Conservation (phyloP, 1,284 basidiomycete genomes). For the Puccinia novopanici region DNA sequence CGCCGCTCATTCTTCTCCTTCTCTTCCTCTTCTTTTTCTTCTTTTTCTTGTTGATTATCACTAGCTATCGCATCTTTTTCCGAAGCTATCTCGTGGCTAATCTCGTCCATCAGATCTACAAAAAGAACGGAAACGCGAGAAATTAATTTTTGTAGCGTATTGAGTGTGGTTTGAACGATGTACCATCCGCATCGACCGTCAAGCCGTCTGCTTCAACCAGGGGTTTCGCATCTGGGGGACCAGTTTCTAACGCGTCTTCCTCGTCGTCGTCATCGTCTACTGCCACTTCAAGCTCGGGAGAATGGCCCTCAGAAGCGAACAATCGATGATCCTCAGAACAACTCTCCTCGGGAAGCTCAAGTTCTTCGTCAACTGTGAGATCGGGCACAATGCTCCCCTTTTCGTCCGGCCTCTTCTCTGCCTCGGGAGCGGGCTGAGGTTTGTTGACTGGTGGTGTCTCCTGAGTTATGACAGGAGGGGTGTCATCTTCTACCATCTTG, state of each 20-base stretch:
- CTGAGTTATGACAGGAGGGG: too few species aligned
- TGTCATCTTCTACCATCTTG: background rate
- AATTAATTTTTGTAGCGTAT: background rate
- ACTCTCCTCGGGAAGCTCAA: background rate
- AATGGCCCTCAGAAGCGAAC: too few species aligned
- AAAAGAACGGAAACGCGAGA: background rate
- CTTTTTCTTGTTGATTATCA: background rate
- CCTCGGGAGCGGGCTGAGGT: background rate
- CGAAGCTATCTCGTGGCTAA: background rate
- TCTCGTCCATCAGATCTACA: constrained; percentile 23
- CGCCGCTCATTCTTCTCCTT: background rate
- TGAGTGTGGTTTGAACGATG: too few species aligned
- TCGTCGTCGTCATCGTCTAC: too few species aligned
- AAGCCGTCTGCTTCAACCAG: background rate
- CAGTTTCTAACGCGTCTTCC: too few species aligned
- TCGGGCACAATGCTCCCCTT: too few species aligned
- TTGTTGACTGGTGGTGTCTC: too few species aligned
- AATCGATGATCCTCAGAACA: background rate
- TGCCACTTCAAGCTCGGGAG: too few species aligned
- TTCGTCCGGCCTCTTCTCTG: too few species aligned
- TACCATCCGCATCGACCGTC: constrained; percentile 6
- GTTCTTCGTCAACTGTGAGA: background rate
- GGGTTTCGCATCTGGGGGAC: background rate
- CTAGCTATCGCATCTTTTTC: background rate
- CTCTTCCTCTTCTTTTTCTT: background rate